Percentiles rank a stretch among this genome's conserved stretches.
phyloP scores from a whole-genome alignment of 148 eudicot species.

The Heliamphora exappendiculata region DNA sequence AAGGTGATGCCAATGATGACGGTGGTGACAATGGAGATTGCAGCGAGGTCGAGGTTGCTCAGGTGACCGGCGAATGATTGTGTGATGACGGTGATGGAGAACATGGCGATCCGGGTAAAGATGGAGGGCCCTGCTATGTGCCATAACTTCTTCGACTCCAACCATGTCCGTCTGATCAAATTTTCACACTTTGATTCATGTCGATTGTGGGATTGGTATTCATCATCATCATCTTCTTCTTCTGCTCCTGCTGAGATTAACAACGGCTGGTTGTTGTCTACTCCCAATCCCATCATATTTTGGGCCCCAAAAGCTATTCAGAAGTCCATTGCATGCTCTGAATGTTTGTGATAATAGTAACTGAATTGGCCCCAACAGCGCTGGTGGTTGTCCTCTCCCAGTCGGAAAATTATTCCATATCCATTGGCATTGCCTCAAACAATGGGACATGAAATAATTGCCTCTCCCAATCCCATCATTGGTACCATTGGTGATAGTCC shows the following conservation, averaged over 20 bases:
- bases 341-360: too few relatives aligned
- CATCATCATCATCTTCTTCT: neutral
- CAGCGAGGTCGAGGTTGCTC: conserved; percentile 23
- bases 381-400: too few relatives aligned
- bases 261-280: neutral
- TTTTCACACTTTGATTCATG: conserved; percentile 1
- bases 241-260: neutral
- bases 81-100: conserved; percentile 21
- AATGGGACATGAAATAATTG: too few relatives aligned
- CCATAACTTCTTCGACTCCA: conserved; percentile 26
- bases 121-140: conserved; percentile 28
- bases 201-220: neutral
- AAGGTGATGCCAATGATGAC: conserved; percentile 28
- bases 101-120: conserved; percentile 25
- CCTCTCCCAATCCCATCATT: too few relatives aligned
- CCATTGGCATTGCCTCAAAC: too few relatives aligned
- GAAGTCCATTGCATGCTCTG: neutral
- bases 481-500: too few relatives aligned
- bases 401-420: too few relatives aligned
- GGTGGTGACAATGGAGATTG: conserved; percentile 28
- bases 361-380: too few relatives aligned
- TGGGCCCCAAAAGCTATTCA: neutral
- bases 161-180: conserved; percentile 14
- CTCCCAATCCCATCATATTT: conserved; percentile 1
- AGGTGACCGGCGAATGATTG: conserved; percentile 36